Base-by-base conservation (phyloP, 768 basidiomycete species). In the Lactarius sanguifluus region DNA sequence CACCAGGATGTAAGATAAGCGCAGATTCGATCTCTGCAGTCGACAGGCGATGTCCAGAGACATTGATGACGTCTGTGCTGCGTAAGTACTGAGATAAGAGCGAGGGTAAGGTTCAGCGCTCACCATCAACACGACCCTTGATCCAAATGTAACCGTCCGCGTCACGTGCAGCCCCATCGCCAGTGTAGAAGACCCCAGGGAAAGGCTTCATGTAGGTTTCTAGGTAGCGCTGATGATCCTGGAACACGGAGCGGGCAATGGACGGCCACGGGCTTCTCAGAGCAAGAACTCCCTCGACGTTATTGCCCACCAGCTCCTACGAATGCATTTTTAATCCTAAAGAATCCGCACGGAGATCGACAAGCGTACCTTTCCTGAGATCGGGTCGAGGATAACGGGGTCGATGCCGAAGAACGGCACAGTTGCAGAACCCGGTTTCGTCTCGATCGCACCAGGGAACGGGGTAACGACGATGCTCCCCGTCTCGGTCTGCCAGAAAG, bases 21-120 rank as follows among this genome's bases (percentile, higher is more conserved):
- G 96, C 96, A 3, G 92, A 94, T 80, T 99, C 96, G 67, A 99
- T 97, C 79, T 98, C 96, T 62, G 96, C 96, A 4, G 96, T 99
- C 52, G 94, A 96, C 62, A 99, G 81, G 72, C 96, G 89, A 77
- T 99, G 96, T 1, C 96, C 96, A 50, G 96, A 96, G 38, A 98
- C 96, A 78, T 98, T 98, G 84, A 97, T 97, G 66, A 97, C 95
- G 79, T 96, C 91, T 92, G 71, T 15, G n/a, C 23, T 41, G 65
- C 34, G 45, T 56, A 20, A 18, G 47, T 61, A 23, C 25, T 40
- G 55, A 65, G 61, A 28, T 52, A 58, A 8, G 64, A 23, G 66
- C 34, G 5, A 38, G 30, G 50, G 18, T 45, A 50, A 70, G 23
- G 28, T 45, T 25, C 15, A 56, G 10, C 45, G 83, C 78, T 70